Base-by-base conservation (phyloP, 306 rosid species). In the Dryas alaskensis region DNA sequence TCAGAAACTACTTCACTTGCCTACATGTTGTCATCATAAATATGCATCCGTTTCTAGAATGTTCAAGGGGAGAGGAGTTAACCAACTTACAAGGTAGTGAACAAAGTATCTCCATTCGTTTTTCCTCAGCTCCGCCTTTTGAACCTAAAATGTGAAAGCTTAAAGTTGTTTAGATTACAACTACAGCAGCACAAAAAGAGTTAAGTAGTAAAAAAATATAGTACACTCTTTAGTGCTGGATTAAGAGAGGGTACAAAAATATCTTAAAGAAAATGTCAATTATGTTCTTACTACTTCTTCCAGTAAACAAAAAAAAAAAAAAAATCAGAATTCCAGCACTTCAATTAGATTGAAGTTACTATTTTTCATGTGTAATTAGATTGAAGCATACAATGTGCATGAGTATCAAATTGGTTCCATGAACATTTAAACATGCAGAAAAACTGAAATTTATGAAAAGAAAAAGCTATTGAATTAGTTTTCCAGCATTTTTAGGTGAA, bases 91-190 rank as follows among this genome's bases (percentile, higher is more conserved):
- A 46, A 92, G 98, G 80, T 95, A 95, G 88, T 95, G 99, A 76
- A 95, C 96, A 79, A 88, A 95, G 89, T 89, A 95, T 86, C 78
- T 95, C 96, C 98, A 90, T 68, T 89, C 95, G 11, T 87, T 88
- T 70, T 95, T 88, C 86, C 89, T 83, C 55, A 81, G 80, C 85
- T 95, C 99, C 17, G 94, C 86, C 65, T 82, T 92, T 81, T 92
- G 99, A 65, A 95, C 97, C 99, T 95, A 17, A 19, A 6, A 52
- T 69, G 60, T 13, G 69, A 80, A 60, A 75, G 8, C 70, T 72
- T 8, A 66, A 10, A 8, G 37, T 67, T 53, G 25, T 40, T 71
- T 19, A 42, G 37, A 67, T 57, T 19, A 27, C 0, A 14, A 13
- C 5, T 7, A 25, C 11, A 45, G 12, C 50, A 44, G 52, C 5